Evolutionary conservation across 495 filamentous ascomycete genomes (phyloP), one percentile per base, ranked within the genome.

Genomic region (Aspergillus avenaceus): DNA sequence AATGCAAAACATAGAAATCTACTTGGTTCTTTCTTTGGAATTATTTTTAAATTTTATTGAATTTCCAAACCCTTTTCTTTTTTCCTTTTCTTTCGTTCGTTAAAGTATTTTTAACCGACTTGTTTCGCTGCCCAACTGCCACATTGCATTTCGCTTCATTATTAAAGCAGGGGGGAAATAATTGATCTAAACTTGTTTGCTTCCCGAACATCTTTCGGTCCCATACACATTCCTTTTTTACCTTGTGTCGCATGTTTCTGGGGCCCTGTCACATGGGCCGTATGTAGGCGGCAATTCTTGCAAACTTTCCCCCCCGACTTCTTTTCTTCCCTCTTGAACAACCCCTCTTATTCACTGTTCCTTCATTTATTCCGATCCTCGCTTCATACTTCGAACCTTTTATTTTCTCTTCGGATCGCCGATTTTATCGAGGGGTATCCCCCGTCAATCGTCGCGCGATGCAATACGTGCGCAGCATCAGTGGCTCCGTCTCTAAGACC

Each of bases 381-480:
- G 16, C 38, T 44, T 24, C 14, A 23, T 14, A 25, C 16, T 45
- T 49, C 36, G 21, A 21, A n/a, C 27, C 13, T 27, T 21, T 23
- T 32, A 21, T 32, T 42, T 31, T 51, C 37, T 24, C n/a, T 40
- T 49, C 38, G 18, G 28, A 45, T 47, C 42, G 6, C 49, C 24
- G 22, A 46, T 50, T 14, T 42, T 51, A 52, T 34, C 25, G 45
- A 26, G 55, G 61, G 57, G 54, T 47, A 43, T 49, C 55, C 49
- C 47, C 55, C 52, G 53, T 47, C 36, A 51, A 40, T 32, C 21
- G 23, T 55, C 55, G 55, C 63, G 68, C 57, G 41, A 98, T 98
- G 93, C 91, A 98, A 77, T 97, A 97, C 88, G 92, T 97, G 57
- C 82, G 93, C 45, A 95, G 90, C 70, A 83, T 97, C 59, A 91